Evolutionary conservation across 148 eudicot species (phyloP), one percentile per base, ranked within the genome.

Genomic region (Silene uniflora): DNA sequence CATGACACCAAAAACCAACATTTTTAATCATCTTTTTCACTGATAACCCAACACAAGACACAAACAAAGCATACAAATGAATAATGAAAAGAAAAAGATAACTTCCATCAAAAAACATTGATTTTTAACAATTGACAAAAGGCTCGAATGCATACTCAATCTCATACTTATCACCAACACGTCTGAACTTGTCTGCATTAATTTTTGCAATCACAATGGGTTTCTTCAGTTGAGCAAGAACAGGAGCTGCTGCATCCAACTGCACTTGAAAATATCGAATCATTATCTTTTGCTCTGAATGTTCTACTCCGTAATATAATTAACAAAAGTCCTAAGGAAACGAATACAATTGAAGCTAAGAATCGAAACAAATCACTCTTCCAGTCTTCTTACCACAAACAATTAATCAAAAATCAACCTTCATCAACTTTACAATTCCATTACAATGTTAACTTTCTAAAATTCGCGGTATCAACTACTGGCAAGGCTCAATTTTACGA

Each of bases 171-270:
- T 85, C 77, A 58, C 87, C 93, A 86, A 95, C 73, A 24, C 86
- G 81, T 62, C 82, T 86, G 76, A 83, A 87, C 87, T 92, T 92
- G 86, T 95, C 96, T 16, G 97, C 98, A 84, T 95, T 64, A 70
- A 92, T 78, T 86, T 95, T 95, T 29, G 98, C 98, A 81, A 95
- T 84, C 71, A 85, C 88, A 64, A 95, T 74, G 59, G 98, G 97
- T 73, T 85, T 83, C 88, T 89, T 88, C 80, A 88, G 76, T 75
- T 84, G 84, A 76, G 93, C 91, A 77, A 95, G 92, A 79, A 86
- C 65, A 55, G 96, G 86, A 71, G 97, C 97, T 44, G 98, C 96
- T 77, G 88, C 90, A 78, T 92, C 97, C 80, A 95, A 89, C 98
- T 95, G 91, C 86, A 83, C 69, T 25, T 59, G 62, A 64, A 73